These are phyloP conservation scores for Dioszegia aurantiaca DNA, from an alignment of 768 basidiomycete species.

Conservation along the genomic window DNA sequence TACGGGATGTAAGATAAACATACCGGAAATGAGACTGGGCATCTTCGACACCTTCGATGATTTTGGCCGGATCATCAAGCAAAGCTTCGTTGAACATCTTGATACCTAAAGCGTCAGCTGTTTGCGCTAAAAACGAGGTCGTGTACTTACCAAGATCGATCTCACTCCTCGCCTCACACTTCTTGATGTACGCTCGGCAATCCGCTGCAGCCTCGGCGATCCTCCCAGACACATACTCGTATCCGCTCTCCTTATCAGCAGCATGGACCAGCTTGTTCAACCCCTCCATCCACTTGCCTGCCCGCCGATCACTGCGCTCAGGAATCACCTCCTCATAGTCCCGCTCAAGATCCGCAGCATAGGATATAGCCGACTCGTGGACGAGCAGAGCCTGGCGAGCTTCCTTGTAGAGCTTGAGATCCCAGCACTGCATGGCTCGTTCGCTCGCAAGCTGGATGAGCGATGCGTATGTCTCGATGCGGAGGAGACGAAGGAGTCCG, in stretches of 20 bases:
- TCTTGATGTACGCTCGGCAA: constrained; percentile 12
- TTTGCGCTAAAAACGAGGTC: not conserved
- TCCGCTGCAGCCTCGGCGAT: constrained; percentile 12
- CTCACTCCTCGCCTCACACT: constrained; percentile 9
- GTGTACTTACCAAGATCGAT: not conserved
- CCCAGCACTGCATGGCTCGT: constrained; percentile 11
- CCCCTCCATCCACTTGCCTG: constrained; percentile 7
- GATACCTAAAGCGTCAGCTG: not conserved
- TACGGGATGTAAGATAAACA: not conserved
- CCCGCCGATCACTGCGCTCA: constrained; percentile 5
- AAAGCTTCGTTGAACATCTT: constrained; percentile 1
- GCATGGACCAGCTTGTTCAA: constrained; percentile 12
- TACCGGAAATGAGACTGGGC: constrained; percentile 9
- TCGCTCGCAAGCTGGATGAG: constrained; percentile 10
- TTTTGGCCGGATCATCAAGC: constrained; percentile 11
- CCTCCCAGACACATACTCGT: constrained; percentile 8
- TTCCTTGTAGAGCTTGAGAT: constrained; percentile 11
- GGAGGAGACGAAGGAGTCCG: not conserved
- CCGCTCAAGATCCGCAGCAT: constrained; percentile 5
- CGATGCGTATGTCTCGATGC: constrained; percentile 9
- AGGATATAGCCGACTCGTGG: constrained; percentile 1
- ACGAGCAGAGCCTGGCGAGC: constrained; percentile 8
- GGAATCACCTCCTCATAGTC: constrained; percentile 6
- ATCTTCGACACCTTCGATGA: constrained; percentile 10
- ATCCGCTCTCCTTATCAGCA: constrained; percentile 7